These are phyloP conservation scores for Leptographium galeiforme DNA, from an alignment of 2,329 filamentous ascomycete species.

Conservation along the genomic window DNA sequence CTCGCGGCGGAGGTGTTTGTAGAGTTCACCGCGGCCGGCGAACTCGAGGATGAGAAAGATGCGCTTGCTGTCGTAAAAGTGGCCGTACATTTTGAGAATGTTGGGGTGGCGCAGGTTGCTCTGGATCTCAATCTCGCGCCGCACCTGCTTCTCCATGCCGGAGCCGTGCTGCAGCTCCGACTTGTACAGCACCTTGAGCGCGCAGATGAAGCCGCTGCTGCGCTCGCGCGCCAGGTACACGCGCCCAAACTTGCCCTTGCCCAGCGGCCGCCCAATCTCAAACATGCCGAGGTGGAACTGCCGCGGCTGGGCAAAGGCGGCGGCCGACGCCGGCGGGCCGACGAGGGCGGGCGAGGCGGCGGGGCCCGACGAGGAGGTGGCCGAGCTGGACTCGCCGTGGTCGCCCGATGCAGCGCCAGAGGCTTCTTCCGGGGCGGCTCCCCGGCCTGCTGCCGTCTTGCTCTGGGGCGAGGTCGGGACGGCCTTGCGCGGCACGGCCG, in stretches of 20 bases:
- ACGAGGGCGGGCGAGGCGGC: conserved; percentile 26
- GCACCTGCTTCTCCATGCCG: conserved; percentile 70
- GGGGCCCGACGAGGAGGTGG: conserved; percentile 16
- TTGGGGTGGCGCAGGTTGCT: conserved; percentile 78
- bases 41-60: conserved; percentile 83
- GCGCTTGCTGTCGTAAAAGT: conserved; percentile 81
- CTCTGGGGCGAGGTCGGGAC: conserved; percentile 13
- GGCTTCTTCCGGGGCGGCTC: background rate
- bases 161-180: conserved; percentile 65
- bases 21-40: conserved; percentile 73
- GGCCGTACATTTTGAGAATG: conserved; percentile 69
- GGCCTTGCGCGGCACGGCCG: conserved; percentile 24
- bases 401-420: too few species aligned
- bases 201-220: conserved; percentile 68
- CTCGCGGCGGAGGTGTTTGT: conserved; percentile 72
- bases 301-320: conserved; percentile 27
- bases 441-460: background rate
- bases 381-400: too few species aligned
- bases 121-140: conserved; percentile 82
- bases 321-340: conserved; percentile 34
- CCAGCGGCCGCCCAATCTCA: conserved; percentile 75
- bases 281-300: conserved; percentile 88
- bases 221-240: conserved; percentile 77
- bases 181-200: conserved; percentile 78
- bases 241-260: conserved; percentile 77